A percentile compares a stretch with the other conserved stretches of the same genome.
These are phyloP conservation scores for Alternaria atra DNA, from an alignment of 2,329 filamentous ascomycete species.

Conservation along the genomic window DNA sequence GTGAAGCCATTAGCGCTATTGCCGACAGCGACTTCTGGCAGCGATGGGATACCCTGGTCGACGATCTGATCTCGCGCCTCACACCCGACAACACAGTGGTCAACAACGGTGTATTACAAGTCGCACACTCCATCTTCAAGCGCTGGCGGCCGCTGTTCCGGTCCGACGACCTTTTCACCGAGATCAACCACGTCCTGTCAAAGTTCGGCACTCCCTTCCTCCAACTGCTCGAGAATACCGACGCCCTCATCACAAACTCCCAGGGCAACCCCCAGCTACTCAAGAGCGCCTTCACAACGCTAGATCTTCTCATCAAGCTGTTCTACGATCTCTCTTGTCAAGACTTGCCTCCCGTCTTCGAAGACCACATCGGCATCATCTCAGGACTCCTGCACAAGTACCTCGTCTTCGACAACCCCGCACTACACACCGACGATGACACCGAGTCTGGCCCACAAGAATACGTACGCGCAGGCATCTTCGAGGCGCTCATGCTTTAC, in stretches of 20 bases:
- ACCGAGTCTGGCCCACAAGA: constrained; percentile 85
- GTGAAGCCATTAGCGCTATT: constrained; percentile 95
- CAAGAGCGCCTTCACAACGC: constrained; percentile 80
- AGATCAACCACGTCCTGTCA: constrained; percentile 93
- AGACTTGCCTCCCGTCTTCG: constrained; percentile 92
- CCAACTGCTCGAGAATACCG: constrained; percentile 76
- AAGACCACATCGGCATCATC: constrained; percentile 83
- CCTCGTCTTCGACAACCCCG: constrained; percentile 84
- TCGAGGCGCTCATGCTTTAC: constrained; percentile 88
- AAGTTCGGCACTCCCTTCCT: constrained; percentile 88
- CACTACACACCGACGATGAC: constrained; percentile 87
- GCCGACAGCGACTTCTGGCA: constrained; percentile 98
- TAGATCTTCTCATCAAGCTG: constrained; percentile 89
- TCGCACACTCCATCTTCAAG: constrained; percentile 97
- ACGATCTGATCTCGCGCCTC: constrained; percentile 88
- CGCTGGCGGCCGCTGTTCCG: constrained; percentile 94
- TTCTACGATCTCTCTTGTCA: constrained; percentile 98
- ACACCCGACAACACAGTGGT: constrained; percentile 81
- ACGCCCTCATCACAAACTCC: constrained; percentile 76
- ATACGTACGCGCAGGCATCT: constrained; percentile 90
- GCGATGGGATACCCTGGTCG: constrained; percentile 93
- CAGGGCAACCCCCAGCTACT: constrained; percentile 77
- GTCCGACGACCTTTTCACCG: constrained; percentile 89
- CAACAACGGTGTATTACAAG: constrained; percentile 94
- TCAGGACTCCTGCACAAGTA: constrained; percentile 89